phyloP scores from a whole-genome alignment of 2,329 filamentous ascomycete genomes.

The Phaeosphaeriaceae sp. region DNA sequence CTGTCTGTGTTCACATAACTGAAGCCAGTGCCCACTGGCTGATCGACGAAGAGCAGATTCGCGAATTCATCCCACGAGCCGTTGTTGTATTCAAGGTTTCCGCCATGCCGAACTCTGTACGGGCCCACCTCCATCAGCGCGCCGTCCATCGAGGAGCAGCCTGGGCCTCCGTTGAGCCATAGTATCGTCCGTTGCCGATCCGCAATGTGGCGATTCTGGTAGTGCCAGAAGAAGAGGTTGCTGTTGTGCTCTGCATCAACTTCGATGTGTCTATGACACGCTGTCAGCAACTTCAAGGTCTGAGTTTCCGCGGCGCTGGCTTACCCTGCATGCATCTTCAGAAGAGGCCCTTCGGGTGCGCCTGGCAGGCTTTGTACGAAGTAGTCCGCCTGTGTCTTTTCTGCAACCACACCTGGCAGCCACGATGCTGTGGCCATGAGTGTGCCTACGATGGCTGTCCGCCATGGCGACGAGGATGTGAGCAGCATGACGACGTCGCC shows the following conservation, averaged over 20 bases:
- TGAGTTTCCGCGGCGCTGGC: slow-evolving; percentile 33
- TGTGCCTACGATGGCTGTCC: slow-evolving; percentile 40
- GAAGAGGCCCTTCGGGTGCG: slow-evolving; percentile 71
- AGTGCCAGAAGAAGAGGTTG: slow-evolving; percentile 99
- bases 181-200: slow-evolving; percentile 89
- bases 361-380: slow-evolving; percentile 87
- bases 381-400: slow-evolving; percentile 80
- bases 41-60: slow-evolving; percentile 95
- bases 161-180: slow-evolving; percentile 96
- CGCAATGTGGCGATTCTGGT: slow-evolving; percentile 92
- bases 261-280: slow-evolving; percentile 78
- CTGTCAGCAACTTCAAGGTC: slow-evolving; percentile 7
- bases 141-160: slow-evolving; percentile 96
- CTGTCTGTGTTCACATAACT: slow-evolving; percentile 93
- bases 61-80: slow-evolving; percentile 99
- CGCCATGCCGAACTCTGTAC: slow-evolving; percentile 80
- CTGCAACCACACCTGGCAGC: slow-evolving; percentile 45
- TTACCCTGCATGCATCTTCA: slow-evolving; percentile 99
- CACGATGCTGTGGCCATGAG: slow-evolving; percentile 41
- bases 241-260: slow-evolving; percentile 84
- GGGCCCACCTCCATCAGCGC: slow-evolving; percentile 96
- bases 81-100: slow-evolving; percentile 78
- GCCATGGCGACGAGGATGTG: slow-evolving; percentile 39
- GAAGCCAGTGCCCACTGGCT: slow-evolving; percentile 94
- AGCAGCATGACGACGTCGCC: slow-evolving; percentile 29